Evolutionary conservation across 257 asterid species (phyloP), one percentile per base, ranked within the genome.

Genomic region (Nemophila menziesii): DNA sequence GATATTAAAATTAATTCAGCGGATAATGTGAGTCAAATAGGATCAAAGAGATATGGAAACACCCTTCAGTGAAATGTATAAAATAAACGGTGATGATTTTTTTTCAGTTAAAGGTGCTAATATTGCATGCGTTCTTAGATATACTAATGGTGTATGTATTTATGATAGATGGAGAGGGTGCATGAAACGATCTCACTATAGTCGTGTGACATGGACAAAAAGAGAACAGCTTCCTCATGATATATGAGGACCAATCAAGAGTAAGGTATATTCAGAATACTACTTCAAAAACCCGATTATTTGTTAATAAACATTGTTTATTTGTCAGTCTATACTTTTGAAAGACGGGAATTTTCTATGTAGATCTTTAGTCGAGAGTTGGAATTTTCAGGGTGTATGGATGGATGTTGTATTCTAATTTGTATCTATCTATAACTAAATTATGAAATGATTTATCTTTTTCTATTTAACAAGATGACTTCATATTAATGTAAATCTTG

Each of bases 321-420:
- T 46, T 46, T 29, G 29, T 37, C 77, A 89, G 96, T 96, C 98
- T 44, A 62, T 90, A 66, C 61, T 90, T 72, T 75, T 84, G 44
- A 83, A 70, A 54, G 85, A 77, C 19, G 96, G 94, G 42, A 67
- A 73, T 60, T 62, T 90, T 76, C 82, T 90, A 16, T 90, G 98
- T 46, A 96, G 98, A 64, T 90, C 98, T 48, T 90, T 96, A 12
- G 96, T 81, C 8, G 94, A 89, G 68, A 89, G 98, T 77, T 89
- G 96, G 96, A 84, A 84, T 55, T 89, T 96, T 29, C 79, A 93
- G 98, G 98, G 98, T 46, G 93, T 96, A 47, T 89, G 98, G 98
- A 69, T 84, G 73, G 98, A 89, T 95, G 96, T 89, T 52, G 15
- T 49, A 12, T 13, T 45, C 14, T 20, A 49, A 34, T 36, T 15